A percentile compares a stretch with the other conserved stretches of the same genome.
These are phyloP conservation scores for Leishmania turanica DNA, from an alignment of 208 protist species.

Conservation along the genomic window DNA sequence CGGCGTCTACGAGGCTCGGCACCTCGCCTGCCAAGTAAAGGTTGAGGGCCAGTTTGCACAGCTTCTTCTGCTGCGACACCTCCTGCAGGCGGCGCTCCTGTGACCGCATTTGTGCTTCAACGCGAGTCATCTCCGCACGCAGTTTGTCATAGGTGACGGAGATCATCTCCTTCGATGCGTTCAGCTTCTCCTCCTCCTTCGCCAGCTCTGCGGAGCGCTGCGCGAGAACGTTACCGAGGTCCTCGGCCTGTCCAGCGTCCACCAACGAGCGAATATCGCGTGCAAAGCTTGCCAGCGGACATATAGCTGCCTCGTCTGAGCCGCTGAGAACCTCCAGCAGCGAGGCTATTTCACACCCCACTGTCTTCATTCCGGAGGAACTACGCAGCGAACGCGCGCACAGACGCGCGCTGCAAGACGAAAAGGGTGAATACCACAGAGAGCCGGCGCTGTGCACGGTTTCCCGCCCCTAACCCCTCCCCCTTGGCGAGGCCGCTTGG, in stretches of 20 bases:
- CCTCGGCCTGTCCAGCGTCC: constrained; percentile 8
- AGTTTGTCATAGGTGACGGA: constrained; percentile 77
- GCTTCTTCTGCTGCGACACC: constrained; percentile 67
- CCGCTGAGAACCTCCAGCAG: constrained; percentile 61
- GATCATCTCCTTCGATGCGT: constrained; percentile 46
- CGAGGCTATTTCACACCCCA: constrained; percentile 57
- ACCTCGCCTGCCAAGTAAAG: constrained; percentile 65
- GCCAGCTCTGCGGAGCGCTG: constrained; percentile 57
- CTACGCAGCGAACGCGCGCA: background rate
- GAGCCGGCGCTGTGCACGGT: background rate
- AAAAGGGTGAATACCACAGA: background rate
- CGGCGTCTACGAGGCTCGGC: constrained; percentile 41
- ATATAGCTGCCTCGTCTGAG: constrained; percentile 50
- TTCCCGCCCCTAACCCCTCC: background rate
- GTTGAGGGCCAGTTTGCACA: constrained; percentile 82
- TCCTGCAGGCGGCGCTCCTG: constrained; percentile 59
- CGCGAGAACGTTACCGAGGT: constrained; percentile 64
- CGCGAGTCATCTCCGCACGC: constrained; percentile 69
- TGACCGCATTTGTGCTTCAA: constrained; percentile 79
- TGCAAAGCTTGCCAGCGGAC: constrained; percentile 69
- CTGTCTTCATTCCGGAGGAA: constrained; percentile 22
- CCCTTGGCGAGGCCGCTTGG: background rate
- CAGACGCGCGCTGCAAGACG: background rate
- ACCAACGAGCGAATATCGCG: constrained; percentile 45
- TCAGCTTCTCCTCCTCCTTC: constrained; percentile 77